phyloP scores from a whole-genome alignment of 805 yeast species.

The Yarrowia deformans region DNA sequence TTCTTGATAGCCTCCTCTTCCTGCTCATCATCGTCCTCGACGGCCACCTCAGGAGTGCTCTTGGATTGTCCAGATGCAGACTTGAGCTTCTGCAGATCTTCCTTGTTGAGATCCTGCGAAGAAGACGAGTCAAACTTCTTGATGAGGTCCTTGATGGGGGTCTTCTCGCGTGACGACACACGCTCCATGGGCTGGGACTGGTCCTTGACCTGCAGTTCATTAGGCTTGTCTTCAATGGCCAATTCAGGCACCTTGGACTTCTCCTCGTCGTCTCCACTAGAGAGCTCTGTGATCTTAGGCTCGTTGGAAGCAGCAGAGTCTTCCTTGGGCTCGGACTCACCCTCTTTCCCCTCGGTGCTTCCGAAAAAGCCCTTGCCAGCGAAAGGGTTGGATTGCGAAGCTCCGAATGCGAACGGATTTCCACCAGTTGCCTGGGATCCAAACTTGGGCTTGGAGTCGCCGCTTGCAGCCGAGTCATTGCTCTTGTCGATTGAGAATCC shows the following conservation, averaged over 20 bases:
- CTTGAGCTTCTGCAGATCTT: conserved; percentile 36
- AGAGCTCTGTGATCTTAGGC: conserved; percentile 10
- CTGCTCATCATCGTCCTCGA: conserved; percentile 34
- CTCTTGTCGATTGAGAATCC: neutral
- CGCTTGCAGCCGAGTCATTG: neutral
- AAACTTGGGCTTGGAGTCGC: neutral
- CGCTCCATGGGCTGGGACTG: conserved; percentile 26
- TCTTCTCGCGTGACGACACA: conserved; percentile 13
- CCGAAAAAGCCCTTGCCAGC: conserved; percentile 23
- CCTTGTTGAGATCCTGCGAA: conserved; percentile 23
- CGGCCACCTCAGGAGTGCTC: conserved; percentile 18
- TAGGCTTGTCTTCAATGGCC: conserved; percentile 14
- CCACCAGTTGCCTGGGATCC: conserved; percentile 21
- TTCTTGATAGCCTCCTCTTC: conserved; percentile 39
- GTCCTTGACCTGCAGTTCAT: conserved; percentile 24
- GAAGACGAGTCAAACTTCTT: conserved; percentile 38
- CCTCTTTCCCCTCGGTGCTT: neutral
- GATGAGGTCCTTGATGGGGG: conserved; percentile 25
- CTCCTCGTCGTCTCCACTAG: conserved; percentile 10
- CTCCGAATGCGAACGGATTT: neutral
- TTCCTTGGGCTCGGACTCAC: neutral
- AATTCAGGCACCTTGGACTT: conserved; percentile 1
- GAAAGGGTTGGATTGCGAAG: conserved; percentile 20
- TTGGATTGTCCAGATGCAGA: conserved; percentile 1
- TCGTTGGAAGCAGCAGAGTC: conserved; percentile 6